Evolutionary conservation across 2,329 filamentous ascomycete genomes (phyloP), one percentile per base, ranked within the genome.

Genomic region (Elsinoe perseae): DNA sequence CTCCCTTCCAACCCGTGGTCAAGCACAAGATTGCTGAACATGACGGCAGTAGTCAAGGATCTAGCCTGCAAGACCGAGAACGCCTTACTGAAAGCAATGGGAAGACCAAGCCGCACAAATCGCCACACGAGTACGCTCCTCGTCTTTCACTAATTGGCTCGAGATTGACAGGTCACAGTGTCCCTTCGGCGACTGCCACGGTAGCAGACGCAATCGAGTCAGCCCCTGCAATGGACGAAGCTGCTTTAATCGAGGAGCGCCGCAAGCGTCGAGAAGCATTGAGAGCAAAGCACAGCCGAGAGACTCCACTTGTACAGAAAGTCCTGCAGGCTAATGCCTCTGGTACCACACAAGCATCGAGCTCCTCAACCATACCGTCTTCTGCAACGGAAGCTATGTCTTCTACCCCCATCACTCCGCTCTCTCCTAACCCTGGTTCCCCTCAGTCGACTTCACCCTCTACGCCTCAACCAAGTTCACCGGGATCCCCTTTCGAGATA

Each of bases 181-280:
- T 61, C 63, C 59, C 61, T 56, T 63, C 73, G 67, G 61, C 67
- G 61, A 69, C 73, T 58, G 75, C 80, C 59, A 75, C 72, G 61
- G 75, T 79, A 59, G 74, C 79, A 56, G 77, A 83, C 16, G 57
- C 62, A 34, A 27, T 56, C 40, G 59, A 57, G 12, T 58, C 66
- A 30, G 56, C 64, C 21, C 58, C 80, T n/a, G 68, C 89, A 63
- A 57, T 68, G 14, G 86, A 95, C 69, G 87, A 95, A 73, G 87
- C 86, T 60, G 84, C 87, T 62, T 79, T 92, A 65, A 87, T 95
- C 65, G 87, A 95, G 70, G 85, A 89, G 65, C 86, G 91, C 56
- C 86, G 90, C 25, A 89, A 86, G 67, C 83, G 87, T 58, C 85
- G 91, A 62, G 88, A 93, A 73, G 88, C 89, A 61, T 86, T 95